Evolutionary conservation across 1,284 basidiomycete species (phyloP).

Genomic region (Ustilago vetiveriae): DNA sequence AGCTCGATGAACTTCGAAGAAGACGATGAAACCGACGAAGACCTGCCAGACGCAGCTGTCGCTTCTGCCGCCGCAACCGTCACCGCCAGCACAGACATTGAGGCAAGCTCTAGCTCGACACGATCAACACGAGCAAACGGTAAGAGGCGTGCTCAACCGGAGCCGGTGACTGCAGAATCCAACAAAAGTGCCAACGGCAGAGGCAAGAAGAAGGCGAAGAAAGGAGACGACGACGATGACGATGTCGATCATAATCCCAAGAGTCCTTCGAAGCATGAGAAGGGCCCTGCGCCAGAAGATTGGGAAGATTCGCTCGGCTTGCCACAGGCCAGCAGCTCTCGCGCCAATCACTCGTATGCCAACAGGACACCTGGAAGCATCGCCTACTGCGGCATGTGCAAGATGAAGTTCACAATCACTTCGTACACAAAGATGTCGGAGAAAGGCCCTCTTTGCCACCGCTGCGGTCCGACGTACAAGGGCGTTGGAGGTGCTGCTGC

Average conservation of each 20-base stretch:
- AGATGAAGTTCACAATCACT: slow-evolving; percentile 82
- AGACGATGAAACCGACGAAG: slow-evolving; percentile 76
- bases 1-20: slow-evolving; percentile 69
- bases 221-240: slow-evolving; percentile 44
- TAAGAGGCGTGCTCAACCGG: slow-evolving; percentile 23
- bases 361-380: slow-evolving; percentile 76
- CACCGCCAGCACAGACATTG: no score
- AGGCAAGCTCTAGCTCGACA: slow-evolving; percentile 48
- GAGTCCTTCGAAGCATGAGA: slow-evolving; percentile 70
- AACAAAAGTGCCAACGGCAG: slow-evolving; percentile 70
- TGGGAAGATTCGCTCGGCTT: slow-evolving; percentile 64
- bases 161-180: slow-evolving; percentile 64
- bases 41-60: slow-evolving; percentile 67
- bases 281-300: slow-evolving; percentile 72
- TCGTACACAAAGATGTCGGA: slow-evolving; percentile 71
- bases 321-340: slow-evolving; percentile 70
- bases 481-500: slow-evolving; percentile 19
- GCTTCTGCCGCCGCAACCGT: no score
- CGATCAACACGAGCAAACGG: slow-evolving; percentile 65
- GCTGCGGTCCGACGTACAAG: slow-evolving; percentile 47
- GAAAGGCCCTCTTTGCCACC: slow-evolving; percentile 48
- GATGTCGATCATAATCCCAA: slow-evolving; percentile 69
- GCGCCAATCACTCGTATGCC: slow-evolving; percentile 66
- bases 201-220: slow-evolving; percentile 60
- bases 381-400: slow-evolving; percentile 82